Evolutionary conservation across 2,329 filamentous ascomycete species (phyloP).

Genomic region (Cordyceps fumosorosea): DNA sequence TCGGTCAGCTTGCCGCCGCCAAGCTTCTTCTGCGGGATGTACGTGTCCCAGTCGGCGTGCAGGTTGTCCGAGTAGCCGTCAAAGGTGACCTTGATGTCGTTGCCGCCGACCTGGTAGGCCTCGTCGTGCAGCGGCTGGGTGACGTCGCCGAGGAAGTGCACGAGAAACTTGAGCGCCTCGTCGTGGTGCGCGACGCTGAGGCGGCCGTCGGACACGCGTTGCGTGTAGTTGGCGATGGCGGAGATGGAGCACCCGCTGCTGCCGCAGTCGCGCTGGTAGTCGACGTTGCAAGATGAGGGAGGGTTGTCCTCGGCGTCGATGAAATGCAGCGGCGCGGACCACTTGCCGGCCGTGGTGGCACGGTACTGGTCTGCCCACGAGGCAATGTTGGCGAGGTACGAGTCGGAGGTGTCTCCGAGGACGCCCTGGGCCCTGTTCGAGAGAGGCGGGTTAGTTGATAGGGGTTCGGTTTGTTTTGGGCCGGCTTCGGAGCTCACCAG

Average conservation of each 20-base stretch:
- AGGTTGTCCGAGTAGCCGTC: slow-evolving; percentile 44
- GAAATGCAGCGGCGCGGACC: slow-evolving; percentile 41
- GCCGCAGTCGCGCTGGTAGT: slow-evolving; percentile 35
- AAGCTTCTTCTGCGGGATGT: slow-evolving; percentile 43
- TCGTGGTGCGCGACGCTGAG: slow-evolving; percentile 15
- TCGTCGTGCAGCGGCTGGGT: slow-evolving; percentile 50
- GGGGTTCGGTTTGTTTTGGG: not conserved
- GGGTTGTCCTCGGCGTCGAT: slow-evolving; percentile 42
- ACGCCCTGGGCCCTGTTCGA: slow-evolving; percentile 21
- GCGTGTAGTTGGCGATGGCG: slow-evolving; percentile 24
- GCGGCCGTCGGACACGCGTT: slow-evolving; percentile 17
- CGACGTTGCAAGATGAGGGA: slow-evolving; percentile 26
- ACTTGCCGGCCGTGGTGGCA: slow-evolving; percentile 39
- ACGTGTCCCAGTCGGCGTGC: slow-evolving; percentile 55
- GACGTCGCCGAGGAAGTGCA: slow-evolving; percentile 51
- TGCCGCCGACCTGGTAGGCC: slow-evolving; percentile 43
- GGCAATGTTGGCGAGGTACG: slow-evolving; percentile 43
- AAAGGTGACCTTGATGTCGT: slow-evolving; percentile 22
- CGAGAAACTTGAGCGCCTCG: slow-evolving; percentile 22
- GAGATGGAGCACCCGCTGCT: slow-evolving; percentile 21
- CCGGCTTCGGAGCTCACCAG: slow-evolving; percentile 12
- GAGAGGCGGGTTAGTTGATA: not conserved
- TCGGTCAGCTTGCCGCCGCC: slow-evolving; percentile 29
- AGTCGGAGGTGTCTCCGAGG: slow-evolving; percentile 36
- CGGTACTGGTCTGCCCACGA: slow-evolving; percentile 38